Conservation (phyloP, 495 filamentous ascomycete species). For the Clohesyomyces aquaticus region DNA sequence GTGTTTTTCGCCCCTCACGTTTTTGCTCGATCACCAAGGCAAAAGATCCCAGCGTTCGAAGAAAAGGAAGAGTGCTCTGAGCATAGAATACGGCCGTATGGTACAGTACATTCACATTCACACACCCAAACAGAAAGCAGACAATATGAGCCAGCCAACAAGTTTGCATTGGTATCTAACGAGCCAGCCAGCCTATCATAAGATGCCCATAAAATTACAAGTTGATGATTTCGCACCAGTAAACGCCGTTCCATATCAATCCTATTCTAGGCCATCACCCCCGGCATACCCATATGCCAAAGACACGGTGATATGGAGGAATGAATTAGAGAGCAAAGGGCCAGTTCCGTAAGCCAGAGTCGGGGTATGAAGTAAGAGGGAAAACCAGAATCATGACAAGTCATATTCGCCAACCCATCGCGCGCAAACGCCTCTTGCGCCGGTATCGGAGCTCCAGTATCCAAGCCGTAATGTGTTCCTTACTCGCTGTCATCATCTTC, state of each 20-base stretch:
- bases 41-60: too few relatives aligned
- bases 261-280: neutral
- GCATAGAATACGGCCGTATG: too few relatives aligned
- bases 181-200: neutral
- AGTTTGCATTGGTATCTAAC: neutral
- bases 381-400: neutral
- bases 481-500: conserved; percentile 45
- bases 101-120: too few relatives aligned
- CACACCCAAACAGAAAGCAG: too few relatives aligned
- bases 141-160: too few relatives aligned
- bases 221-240: neutral
- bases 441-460: neutral
- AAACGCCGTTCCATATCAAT: neutral
- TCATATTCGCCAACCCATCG: conserved; percentile 5
- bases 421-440: conserved; percentile 3
- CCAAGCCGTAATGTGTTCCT: neutral
- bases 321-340: too few relatives aligned
- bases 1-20: too few relatives aligned
- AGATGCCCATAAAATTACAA: neutral
- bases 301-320: too few relatives aligned
- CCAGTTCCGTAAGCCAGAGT: too few relatives aligned
- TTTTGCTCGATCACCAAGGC: too few relatives aligned
- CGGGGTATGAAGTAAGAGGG: neutral
- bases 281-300: too few relatives aligned
- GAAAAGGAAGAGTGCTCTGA: too few relatives aligned